A percentile compares a stretch with the other conserved stretches of the same genome.
phyloP scores from a whole-genome alignment of 2,329 filamentous ascomycete genomes.

The Sordariomycetes sp. region DNA sequence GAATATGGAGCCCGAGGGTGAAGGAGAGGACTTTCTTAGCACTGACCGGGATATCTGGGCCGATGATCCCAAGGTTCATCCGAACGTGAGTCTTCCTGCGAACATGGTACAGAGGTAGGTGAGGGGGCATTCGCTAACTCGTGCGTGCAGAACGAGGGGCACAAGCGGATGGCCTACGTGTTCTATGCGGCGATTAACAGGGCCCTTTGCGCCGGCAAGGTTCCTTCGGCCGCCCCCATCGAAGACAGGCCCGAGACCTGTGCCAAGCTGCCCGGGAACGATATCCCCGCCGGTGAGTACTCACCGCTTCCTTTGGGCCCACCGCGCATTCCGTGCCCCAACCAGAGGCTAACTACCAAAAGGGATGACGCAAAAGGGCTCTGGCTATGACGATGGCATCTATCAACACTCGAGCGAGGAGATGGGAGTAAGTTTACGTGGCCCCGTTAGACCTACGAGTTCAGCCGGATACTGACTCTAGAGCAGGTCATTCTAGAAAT shows the following conservation, averaged over 20 bases:
- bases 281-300: conserved; percentile 2
- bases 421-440: neutral
- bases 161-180: conserved; percentile 27
- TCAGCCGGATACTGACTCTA: no score
- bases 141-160: conserved; percentile 19
- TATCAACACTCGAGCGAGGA: conserved; percentile 7
- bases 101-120: conserved; percentile 4
- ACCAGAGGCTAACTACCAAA: no score
- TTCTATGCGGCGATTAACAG: conserved; percentile 20
- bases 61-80: conserved; percentile 23
- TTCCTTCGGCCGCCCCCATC: neutral
- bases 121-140: conserved; percentile 7
- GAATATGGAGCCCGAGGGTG: conserved; percentile 6
- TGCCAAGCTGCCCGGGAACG: conserved; percentile 6
- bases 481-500: conserved; percentile 5
- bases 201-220: neutral
- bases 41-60: conserved; percentile 15
- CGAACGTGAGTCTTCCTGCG: conserved; percentile 9
- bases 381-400: conserved; percentile 9
- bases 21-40: neutral
- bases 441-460: no score
- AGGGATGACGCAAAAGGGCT: conserved; percentile 7
- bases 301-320: no score
- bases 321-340: no score
- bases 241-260: neutral